phyloP scores from a whole-genome alignment of 768 basidiomycete genomes.

The Boletus subparvulus region DNA sequence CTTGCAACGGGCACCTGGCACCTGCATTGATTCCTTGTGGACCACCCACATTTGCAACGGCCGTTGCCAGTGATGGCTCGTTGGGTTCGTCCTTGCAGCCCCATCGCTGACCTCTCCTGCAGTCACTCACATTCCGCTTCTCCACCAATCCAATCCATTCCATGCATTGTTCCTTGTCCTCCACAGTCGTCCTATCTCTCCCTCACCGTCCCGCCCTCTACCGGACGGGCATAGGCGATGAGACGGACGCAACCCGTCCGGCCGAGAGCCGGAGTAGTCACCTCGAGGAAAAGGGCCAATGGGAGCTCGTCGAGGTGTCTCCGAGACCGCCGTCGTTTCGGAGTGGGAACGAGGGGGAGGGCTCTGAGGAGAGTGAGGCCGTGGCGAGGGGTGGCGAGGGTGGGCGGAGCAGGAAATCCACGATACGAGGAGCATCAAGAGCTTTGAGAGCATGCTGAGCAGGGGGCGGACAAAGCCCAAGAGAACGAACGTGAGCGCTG shows the following conservation, averaged over 20 bases:
- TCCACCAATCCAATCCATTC: slow-evolving; percentile 34
- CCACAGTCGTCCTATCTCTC: slow-evolving; percentile 47
- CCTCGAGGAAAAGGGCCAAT: slow-evolving; percentile 41
- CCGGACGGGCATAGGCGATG: slow-evolving; percentile 11
- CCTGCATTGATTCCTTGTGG: background rate
- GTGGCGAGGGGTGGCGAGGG: slow-evolving; percentile 30
- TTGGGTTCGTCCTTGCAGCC: slow-evolving; percentile 47
- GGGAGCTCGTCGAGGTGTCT: slow-evolving; percentile 54
- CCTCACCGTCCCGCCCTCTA: slow-evolving; percentile 43
- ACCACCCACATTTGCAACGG: background rate
- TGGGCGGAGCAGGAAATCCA: slow-evolving; percentile 28
- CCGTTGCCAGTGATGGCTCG: slow-evolving; percentile 30
- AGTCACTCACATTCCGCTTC: slow-evolving; percentile 47
- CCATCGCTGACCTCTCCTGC: slow-evolving; percentile 28
- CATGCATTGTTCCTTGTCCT: slow-evolving; percentile 41
- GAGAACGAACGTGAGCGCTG: background rate
- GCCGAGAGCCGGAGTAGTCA: background rate
- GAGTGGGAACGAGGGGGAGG: background rate
- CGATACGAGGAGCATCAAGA: slow-evolving; percentile 76
- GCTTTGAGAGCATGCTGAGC: slow-evolving; percentile 85
- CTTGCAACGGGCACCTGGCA: slow-evolving; percentile 24
- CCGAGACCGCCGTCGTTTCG: slow-evolving; percentile 49
- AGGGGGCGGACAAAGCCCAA: slow-evolving; percentile 23
- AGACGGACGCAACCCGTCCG: slow-evolving; percentile 4
- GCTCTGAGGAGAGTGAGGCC: slow-evolving; percentile 10